These are phyloP conservation scores for Beta lomatogona DNA, from an alignment of 179 eudicot species.

Conservation along the genomic window DNA sequence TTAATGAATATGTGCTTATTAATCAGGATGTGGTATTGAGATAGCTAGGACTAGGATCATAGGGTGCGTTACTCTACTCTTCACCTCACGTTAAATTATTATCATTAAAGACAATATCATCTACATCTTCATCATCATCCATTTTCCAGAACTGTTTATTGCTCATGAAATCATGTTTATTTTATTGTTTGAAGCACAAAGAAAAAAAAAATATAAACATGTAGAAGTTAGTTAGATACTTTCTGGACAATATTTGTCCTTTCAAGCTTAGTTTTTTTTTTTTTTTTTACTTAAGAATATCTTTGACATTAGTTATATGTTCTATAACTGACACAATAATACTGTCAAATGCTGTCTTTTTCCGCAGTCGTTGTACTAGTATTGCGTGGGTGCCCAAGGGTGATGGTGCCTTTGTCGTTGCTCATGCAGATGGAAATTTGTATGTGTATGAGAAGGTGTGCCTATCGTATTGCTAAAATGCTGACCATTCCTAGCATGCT, in stretches of 20 bases:
- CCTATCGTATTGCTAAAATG: constrained; percentile 25
- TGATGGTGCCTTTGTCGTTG: constrained; percentile 84
- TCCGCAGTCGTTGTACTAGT: constrained; percentile 79
- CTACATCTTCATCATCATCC: too few species aligned
- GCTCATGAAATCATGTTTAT: too few species aligned
- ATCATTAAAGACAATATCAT: too few species aligned
- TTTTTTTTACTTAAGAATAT: background rate
- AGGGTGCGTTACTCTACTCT: too few species aligned
- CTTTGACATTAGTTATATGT: background rate
- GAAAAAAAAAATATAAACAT: too few species aligned
- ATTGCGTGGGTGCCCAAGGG: constrained; percentile 89
- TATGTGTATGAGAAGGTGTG: constrained; percentile 94
- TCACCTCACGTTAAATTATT: too few species aligned
- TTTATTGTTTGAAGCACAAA: too few species aligned
- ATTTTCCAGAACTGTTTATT: too few species aligned
- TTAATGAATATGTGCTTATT: too few species aligned
- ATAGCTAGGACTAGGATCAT: too few species aligned
- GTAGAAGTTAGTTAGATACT: too few species aligned
- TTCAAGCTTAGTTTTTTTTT: background rate
- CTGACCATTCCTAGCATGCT: background rate
- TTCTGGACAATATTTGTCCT: background rate
- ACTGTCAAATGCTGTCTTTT: constrained; percentile 26
- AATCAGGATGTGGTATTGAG: too few species aligned
- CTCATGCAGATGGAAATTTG: constrained; percentile 93
- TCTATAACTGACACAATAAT: background rate